Percentiles rank a stretch among this genome's conserved stretches.
phyloP scores from a whole-genome alignment of 176 grass and related monocot species.

The Pharus latifolius region DNA sequence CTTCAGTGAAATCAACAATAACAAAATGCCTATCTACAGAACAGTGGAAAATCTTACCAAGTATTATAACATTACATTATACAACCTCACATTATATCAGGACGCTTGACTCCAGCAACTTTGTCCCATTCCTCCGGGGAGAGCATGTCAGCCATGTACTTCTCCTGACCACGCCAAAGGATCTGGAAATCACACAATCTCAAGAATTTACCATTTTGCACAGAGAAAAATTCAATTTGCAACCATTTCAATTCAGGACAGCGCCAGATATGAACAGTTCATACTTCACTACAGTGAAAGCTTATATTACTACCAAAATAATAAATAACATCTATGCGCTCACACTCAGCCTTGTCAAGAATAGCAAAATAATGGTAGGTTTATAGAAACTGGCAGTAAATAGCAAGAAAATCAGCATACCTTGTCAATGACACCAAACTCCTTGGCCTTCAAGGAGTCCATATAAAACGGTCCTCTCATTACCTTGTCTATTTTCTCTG shows the following conservation, averaged over 20 bases:
- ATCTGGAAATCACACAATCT: conserved; percentile 43
- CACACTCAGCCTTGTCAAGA: conserved; percentile 3
- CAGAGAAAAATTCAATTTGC: background rate
- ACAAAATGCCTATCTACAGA: background rate
- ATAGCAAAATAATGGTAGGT: background rate
- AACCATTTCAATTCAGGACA: background rate
- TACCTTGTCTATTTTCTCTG: conserved; percentile 64
- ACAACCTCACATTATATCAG: conserved; percentile 35
- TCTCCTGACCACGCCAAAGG: conserved; percentile 62
- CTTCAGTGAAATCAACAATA: background rate
- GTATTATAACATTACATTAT: conserved; percentile 1
- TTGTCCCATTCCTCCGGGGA: conserved; percentile 56
- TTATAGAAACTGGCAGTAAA: background rate
- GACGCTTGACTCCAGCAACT: conserved; percentile 42
- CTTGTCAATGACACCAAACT: conserved; percentile 97
- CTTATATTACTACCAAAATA: background rate
- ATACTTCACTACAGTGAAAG: background rate
- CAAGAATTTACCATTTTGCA: background rate
- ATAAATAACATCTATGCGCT: background rate
- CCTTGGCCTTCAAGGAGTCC: conserved; percentile 69
- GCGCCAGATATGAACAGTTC: background rate
- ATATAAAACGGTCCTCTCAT: conserved; percentile 74
- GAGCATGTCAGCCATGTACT: conserved; percentile 69
- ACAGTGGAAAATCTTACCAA: conserved; percentile 20
- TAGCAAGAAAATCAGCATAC: conserved; percentile 53